Conservation (phyloP, 768 basidiomycete genomes). For the Hericium rajendrae region DNA sequence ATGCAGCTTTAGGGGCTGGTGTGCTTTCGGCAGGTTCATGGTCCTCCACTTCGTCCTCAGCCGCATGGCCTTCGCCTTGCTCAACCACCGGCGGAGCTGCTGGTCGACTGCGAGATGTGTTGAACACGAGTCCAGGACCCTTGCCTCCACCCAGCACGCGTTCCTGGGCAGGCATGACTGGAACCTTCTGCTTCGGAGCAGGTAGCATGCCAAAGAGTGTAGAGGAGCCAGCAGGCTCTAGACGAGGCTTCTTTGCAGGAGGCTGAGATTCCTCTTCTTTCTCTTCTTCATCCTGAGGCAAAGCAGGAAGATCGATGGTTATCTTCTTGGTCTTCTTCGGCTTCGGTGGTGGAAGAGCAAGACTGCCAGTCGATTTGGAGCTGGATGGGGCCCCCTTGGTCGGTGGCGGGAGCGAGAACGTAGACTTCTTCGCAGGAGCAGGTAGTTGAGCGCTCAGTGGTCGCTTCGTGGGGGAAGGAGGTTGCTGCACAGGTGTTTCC, state of each 20-base stretch:
- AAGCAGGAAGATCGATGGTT: constrained; percentile 44
- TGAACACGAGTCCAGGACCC: constrained; percentile 56
- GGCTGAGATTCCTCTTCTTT: constrained; percentile 33
- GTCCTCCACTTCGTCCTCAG: constrained; percentile 8
- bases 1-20: constrained; percentile 2
- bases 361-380: constrained; percentile 17
- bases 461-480: constrained; percentile 5
- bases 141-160: constrained; percentile 58
- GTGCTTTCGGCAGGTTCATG: constrained; percentile 10
- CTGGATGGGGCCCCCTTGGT: constrained; percentile 9
- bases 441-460: constrained; percentile 15
- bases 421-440: constrained; percentile 22
- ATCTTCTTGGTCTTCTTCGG: constrained; percentile 50
- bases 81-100: constrained; percentile 19
- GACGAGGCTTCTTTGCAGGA: constrained; percentile 47
- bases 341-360: constrained; percentile 31
- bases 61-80: constrained; percentile 17
- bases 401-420: constrained; percentile 29
- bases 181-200: constrained; percentile 50
- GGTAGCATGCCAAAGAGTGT: constrained; percentile 67
- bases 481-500: constrained; percentile 21
- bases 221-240: constrained; percentile 48
- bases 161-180: constrained; percentile 32
- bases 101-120: constrained; percentile 19
- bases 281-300: constrained; percentile 29